Evolutionary conservation across 2,329 filamentous ascomycete genomes (phyloP), one percentile per base, ranked within the genome.

Genomic region (Onygenales sp.): DNA sequence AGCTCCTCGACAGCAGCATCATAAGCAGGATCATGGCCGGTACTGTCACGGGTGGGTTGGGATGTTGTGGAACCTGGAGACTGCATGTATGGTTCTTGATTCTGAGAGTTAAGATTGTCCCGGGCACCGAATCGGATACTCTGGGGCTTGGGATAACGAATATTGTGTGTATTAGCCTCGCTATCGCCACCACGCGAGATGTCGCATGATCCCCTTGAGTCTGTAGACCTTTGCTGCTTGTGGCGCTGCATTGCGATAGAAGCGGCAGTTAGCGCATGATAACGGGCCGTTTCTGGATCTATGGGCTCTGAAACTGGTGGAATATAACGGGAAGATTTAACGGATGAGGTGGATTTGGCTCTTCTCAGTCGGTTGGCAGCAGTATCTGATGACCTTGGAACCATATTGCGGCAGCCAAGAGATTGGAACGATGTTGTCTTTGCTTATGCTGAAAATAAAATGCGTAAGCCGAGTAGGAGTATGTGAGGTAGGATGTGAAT

Each of bases 241-340:
- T 66, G 68, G 32, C 69, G 64, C 37, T 62, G 63, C 71, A 75
- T 74, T 37, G 72, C 72, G 13, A 63, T 60, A 11, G 69, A 68
- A 6, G 72, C 72, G 43, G 72, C 72, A n/a, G 68, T 65, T 7
- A 67, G 62, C 14, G 71, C 71, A 56, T 70, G 70, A 13, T 59
- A 52, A 44, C 62, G 65, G 46, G 63, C 62, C 5, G 62, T 47
- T 8, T 67, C 63, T 7, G 64, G 57, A 49, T 69, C 62, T 17
- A 69, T 57, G 3, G 60, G 53, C 17, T 68, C 65, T 8, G 59
- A 53, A 21, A 57, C 36, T 32, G 59, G 49, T 42, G 61, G 57
- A 13, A 53, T 53, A 49, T 58, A 60, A 39, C 62, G 63, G 34
- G 58, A 57, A 53, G 58, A 64, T 36, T 65, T 65, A 45, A 72